Evolutionary conservation across 805 yeast genomes (phyloP).

Genomic region (Candida parachauliodes): DNA sequence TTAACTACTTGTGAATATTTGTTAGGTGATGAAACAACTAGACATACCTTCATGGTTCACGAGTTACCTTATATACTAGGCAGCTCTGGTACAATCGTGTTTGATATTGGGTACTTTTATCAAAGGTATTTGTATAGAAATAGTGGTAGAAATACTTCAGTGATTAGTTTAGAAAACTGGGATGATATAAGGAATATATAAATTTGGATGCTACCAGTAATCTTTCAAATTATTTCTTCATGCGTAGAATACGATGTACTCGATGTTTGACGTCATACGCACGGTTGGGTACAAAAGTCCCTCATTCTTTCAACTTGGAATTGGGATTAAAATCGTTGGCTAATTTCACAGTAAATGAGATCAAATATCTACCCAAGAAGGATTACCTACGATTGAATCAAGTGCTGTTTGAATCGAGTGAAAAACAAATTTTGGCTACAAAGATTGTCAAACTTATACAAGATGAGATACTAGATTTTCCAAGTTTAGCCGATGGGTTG

Average conservation of each 20-base stretch:
- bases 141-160: slow-evolving; percentile 17
- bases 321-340: slow-evolving; percentile 37
- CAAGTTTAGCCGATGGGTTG: slow-evolving; percentile 19
- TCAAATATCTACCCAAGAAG: slow-evolving; percentile 17
- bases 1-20: slow-evolving; percentile 56
- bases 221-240: background rate
- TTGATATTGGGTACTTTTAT: slow-evolving; percentile 69
- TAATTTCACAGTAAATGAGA: slow-evolving; percentile 22
- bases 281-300: too few species aligned
- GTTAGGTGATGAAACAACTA: slow-evolving; percentile 20
- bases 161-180: slow-evolving; percentile 21
- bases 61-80: slow-evolving; percentile 85
- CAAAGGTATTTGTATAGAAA: slow-evolving; percentile 44
- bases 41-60: slow-evolving; percentile 48
- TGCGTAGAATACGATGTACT: background rate
- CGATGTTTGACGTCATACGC: background rate
- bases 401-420: slow-evolving; percentile 21
- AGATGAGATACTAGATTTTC: slow-evolving; percentile 24
- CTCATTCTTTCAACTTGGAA: too few species aligned
- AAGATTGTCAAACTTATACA: slow-evolving; percentile 27
- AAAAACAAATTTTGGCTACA: slow-evolving; percentile 26
- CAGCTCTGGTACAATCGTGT: slow-evolving; percentile 77
- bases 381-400: slow-evolving; percentile 25
- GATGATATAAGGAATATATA: slow-evolving; percentile 7
- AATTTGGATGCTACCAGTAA: background rate